These are phyloP conservation scores for Dionaea muscipula DNA, from an alignment of 179 eudicot species.

Conservation along the genomic window DNA sequence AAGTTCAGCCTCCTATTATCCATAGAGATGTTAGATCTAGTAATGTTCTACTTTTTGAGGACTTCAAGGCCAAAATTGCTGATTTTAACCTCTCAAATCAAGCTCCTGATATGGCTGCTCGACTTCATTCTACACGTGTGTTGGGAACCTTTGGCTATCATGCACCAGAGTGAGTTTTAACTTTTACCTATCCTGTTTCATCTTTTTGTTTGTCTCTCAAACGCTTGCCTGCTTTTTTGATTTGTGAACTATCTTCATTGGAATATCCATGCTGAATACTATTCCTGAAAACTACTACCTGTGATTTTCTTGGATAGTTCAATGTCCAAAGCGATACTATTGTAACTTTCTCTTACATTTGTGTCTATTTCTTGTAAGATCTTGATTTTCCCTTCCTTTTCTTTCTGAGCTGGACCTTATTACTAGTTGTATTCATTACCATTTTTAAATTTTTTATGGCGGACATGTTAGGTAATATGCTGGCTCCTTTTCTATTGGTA, in stretches of 20 bases:
- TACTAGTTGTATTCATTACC: too few species aligned
- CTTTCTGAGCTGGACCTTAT: too few species aligned
- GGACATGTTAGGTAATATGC: too few species aligned
- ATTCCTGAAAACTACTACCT: too few species aligned
- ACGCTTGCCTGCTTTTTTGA: background rate
- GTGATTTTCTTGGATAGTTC: too few species aligned
- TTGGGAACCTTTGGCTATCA: conserved; percentile 47
- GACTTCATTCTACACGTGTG: conserved; percentile 42
- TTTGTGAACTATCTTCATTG: background rate
- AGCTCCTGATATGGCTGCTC: conserved; percentile 54
- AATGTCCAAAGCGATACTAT: too few species aligned
- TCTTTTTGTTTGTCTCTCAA: background rate
- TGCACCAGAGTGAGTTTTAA: conserved; percentile 35
- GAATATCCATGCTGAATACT: too few species aligned
- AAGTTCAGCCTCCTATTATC: conserved; percentile 34
- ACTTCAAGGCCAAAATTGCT: conserved; percentile 40
- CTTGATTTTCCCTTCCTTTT: too few species aligned
- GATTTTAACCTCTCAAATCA: conserved; percentile 45
- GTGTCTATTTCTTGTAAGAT: too few species aligned
- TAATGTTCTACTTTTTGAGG: conserved; percentile 37
- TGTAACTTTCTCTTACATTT: too few species aligned
- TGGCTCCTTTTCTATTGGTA: too few species aligned
- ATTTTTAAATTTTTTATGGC: too few species aligned
- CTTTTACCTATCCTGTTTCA: background rate
- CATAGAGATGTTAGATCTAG: conserved; percentile 45